These are phyloP conservation scores for Carex sylvatica DNA, from an alignment of 202 grass and related monocot genomes.

Conservation along the genomic window DNA sequence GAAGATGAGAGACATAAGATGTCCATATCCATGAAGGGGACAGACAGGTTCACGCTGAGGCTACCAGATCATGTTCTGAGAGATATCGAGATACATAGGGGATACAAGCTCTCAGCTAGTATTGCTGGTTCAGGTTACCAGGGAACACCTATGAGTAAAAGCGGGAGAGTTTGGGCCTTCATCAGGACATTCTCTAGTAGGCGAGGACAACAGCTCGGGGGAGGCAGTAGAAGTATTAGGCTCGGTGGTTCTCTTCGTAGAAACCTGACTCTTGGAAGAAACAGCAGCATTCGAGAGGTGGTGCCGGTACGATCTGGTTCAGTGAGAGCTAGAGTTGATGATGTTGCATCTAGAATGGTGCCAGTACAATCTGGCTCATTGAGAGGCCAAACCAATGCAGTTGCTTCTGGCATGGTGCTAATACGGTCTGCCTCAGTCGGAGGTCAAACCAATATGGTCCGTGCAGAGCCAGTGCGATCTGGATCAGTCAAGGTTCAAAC, in stretches of 20 bases:
- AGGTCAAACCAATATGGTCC: neutral
- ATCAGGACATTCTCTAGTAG: constrained; percentile 53
- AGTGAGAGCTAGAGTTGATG: neutral
- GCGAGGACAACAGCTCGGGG: neutral
- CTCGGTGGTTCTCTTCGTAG: neutral
- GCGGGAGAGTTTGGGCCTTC: constrained; percentile 40
- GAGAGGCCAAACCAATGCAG: neutral
- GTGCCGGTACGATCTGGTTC: neutral
- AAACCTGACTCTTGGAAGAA: constrained; percentile 10
- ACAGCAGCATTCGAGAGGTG: neutral
- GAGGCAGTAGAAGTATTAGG: neutral
- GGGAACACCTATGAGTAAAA: constrained; percentile 24
- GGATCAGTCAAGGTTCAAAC: neutral
- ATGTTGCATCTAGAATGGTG: neutral
- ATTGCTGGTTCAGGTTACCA: constrained; percentile 37
- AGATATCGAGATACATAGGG: constrained; percentile 42
- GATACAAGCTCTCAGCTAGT: constrained; percentile 44
- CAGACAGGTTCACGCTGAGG: constrained; percentile 48
- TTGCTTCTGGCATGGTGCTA: neutral
- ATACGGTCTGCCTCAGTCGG: neutral
- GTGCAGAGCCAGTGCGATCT: neutral
- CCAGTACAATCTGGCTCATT: neutral
- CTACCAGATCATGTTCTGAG: constrained; percentile 62
- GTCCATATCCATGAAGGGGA: constrained; percentile 42
- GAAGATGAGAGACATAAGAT: constrained; percentile 28